Evolutionary conservation across 352 stramenopile species (phyloP).

Genomic region (Pythium chondricola): DNA sequence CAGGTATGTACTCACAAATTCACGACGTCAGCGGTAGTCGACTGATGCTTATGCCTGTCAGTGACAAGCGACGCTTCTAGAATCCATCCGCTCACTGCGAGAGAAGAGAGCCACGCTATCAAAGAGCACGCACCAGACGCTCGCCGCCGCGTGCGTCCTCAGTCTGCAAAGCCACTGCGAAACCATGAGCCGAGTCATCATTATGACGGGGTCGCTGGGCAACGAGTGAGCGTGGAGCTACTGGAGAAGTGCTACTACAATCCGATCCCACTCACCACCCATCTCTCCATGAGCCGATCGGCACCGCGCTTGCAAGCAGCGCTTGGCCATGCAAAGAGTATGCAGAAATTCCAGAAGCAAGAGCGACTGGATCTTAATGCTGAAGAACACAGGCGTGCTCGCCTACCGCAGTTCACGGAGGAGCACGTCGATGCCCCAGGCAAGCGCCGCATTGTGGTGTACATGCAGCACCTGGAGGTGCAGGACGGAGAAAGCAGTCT

Average conservation of each 20-base stretch:
- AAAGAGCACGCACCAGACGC: neutral
- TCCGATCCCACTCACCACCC: constrained; percentile 7
- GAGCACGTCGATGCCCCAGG: neutral
- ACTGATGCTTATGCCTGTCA: no score
- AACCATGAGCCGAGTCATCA: neutral
- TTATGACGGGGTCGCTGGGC: constrained; percentile 10
- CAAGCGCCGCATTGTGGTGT: constrained; percentile 14
- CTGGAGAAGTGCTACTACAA: constrained; percentile 34
- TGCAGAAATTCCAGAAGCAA: no score
- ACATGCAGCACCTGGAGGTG: constrained; percentile 17
- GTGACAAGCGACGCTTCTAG: no score
- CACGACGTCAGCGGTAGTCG: no score
- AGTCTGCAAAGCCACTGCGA: constrained; percentile 39
- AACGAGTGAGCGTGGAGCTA: constrained; percentile 24
- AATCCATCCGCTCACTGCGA: neutral
- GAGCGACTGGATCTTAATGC: no score
- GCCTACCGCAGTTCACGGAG: neutral
- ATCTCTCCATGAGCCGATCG: constrained; percentile 19
- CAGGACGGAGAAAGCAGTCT: constrained; percentile 1
- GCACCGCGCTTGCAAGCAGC: constrained; percentile 9
- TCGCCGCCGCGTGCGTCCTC: constrained; percentile 25
- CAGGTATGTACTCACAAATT: no score
- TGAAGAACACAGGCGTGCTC: no score
- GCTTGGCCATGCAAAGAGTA: neutral
- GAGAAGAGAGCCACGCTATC: neutral